A percentile compares a stretch with the other conserved stretches of the same genome.
Evolutionary conservation across 192 early-diverging fungal genomes (phyloP).

Genomic region (Linnemannia elongata): DNA sequence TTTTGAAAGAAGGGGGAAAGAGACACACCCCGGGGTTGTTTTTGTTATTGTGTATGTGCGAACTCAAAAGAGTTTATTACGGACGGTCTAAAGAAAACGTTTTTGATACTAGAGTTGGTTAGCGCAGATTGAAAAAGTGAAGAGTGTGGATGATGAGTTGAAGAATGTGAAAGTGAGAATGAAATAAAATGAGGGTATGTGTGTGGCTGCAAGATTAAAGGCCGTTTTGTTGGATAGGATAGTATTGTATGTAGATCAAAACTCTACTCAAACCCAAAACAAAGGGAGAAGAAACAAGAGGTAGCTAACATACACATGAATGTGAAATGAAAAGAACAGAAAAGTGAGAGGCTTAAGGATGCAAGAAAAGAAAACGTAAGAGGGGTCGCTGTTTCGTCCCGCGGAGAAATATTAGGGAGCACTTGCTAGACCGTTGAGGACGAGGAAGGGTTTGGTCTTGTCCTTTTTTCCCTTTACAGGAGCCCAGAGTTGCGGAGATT

Average conservation of each 20-base stretch:
- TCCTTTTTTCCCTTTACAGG: slow-evolving; percentile 37
- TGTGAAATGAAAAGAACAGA: neutral
- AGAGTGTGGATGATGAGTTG: neutral
- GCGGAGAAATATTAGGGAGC: neutral
- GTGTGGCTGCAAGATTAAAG: neutral
- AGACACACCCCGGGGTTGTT: no score
- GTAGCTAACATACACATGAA: neutral
- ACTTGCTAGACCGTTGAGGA: neutral
- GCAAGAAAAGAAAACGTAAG: neutral
- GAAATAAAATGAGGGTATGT: neutral
- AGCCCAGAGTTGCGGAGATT: slow-evolving; percentile 63
- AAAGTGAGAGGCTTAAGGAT: neutral
- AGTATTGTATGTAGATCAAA: neutral
- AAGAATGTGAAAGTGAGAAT: neutral
- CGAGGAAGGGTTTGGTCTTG: neutral
- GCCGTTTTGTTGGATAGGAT: neutral
- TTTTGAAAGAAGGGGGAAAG: no score
- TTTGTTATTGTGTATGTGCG: neutral
- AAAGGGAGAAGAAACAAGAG: neutral
- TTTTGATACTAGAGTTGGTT: no score
- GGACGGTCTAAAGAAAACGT: no score
- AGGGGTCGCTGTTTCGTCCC: neutral
- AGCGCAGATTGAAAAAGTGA: neutral
- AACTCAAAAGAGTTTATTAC: no score
- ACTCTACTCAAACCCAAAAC: neutral